Percentiles rank a stretch among this genome's conserved stretches.
Evolutionary conservation across 1,139 yeast genomes (phyloP).

Genomic region (Candida labiduridarum): DNA sequence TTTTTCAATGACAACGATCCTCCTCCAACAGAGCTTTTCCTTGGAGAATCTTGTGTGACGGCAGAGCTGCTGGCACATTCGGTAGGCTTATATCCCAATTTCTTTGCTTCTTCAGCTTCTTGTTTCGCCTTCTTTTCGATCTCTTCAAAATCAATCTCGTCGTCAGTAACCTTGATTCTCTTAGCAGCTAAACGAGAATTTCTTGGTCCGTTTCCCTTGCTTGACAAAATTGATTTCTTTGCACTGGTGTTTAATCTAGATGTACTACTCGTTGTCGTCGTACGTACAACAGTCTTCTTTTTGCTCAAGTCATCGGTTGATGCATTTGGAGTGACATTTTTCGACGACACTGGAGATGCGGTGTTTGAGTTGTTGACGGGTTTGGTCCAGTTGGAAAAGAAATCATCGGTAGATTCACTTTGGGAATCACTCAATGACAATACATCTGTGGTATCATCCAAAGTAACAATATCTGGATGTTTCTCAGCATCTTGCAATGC

Average conservation of each 20-base stretch:
- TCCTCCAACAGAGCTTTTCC: slow-evolving; percentile 15
- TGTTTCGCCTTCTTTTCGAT: slow-evolving; percentile 83
- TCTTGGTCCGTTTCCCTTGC: slow-evolving; percentile 51
- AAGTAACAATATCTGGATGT: slow-evolving; percentile 67
- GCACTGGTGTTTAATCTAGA: slow-evolving; percentile 25
- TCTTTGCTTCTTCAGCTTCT: slow-evolving; percentile 75
- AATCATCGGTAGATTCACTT: slow-evolving; percentile 65
- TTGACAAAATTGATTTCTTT: slow-evolving; percentile 42
- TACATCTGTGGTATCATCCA: slow-evolving; percentile 55
- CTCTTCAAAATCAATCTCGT: slow-evolving; percentile 87
- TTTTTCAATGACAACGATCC: slow-evolving; percentile 17
- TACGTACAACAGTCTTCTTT: slow-evolving; percentile 24
- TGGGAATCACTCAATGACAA: slow-evolving; percentile 36
- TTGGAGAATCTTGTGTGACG: slow-evolving; percentile 10
- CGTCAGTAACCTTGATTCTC: slow-evolving; percentile 50
- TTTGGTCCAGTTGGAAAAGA: slow-evolving; percentile 89
- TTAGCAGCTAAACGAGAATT: slow-evolving; percentile 60
- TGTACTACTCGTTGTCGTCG: slow-evolving; percentile 23
- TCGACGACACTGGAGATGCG: slow-evolving; percentile 59
- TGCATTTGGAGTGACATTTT: slow-evolving; percentile 49
- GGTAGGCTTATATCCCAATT: slow-evolving; percentile 71
- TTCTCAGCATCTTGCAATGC: slow-evolving; percentile 66
- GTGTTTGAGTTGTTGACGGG: slow-evolving; percentile 54
- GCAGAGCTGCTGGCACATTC: slow-evolving; percentile 28
- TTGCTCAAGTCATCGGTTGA: slow-evolving; percentile 39